Evolutionary conservation across 148 eudicot species (phyloP).

Genomic region (Rhododendron griersonianum): DNA sequence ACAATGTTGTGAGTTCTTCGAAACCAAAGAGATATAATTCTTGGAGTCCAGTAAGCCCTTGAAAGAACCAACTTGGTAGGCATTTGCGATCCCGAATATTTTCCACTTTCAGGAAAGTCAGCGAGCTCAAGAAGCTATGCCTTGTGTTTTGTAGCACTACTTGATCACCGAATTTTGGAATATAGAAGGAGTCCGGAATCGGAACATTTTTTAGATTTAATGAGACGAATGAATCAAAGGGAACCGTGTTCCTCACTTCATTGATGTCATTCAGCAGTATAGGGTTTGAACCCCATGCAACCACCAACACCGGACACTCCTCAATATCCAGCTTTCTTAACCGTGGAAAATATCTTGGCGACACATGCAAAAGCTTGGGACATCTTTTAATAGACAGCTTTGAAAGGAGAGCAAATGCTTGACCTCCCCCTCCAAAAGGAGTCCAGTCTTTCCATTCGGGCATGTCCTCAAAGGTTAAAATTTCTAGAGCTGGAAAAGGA

Average conservation of each 20-base stretch:
- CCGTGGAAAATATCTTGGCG: neutral
- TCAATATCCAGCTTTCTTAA: no score
- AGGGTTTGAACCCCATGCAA: neutral
- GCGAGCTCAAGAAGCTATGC: neutral
- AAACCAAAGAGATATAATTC: neutral
- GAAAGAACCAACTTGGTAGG: neutral
- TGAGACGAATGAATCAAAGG: neutral
- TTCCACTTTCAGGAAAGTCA: neutral
- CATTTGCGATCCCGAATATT: neutral
- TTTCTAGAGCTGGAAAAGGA: constrained; percentile 19
- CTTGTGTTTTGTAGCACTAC: neutral
- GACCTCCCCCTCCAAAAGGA: neutral
- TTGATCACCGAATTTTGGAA: neutral
- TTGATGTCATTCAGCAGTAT: neutral
- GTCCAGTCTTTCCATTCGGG: constrained; percentile 14
- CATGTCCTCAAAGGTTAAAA: constrained; percentile 15
- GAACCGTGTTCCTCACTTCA: neutral
- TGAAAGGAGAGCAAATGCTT: no score
- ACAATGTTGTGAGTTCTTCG: neutral
- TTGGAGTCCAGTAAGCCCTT: neutral
- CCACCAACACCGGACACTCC: neutral
- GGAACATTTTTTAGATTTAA: neutral
- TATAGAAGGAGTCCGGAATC: neutral
- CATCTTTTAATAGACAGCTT: neutral
- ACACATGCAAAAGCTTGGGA: neutral